Evolutionary conservation across 225 moss, liverwort and hornwort species (phyloP).

Genomic region (Pseudoscleropodium purum): DNA sequence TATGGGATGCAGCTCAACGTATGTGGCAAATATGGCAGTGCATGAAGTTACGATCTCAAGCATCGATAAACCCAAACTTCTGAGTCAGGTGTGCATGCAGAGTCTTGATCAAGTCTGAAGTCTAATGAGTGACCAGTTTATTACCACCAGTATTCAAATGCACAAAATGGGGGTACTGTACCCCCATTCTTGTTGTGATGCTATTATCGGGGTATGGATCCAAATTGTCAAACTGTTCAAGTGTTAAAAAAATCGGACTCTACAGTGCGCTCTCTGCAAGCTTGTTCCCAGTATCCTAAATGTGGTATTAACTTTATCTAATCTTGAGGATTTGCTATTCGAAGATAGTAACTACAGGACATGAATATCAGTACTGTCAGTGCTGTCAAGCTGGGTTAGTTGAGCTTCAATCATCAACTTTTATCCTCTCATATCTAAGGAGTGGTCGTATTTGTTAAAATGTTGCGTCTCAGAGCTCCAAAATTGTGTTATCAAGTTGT

Average conservation of each 20-base stretch:
- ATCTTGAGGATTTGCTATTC: neutral
- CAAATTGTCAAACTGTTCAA: neutral
- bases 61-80: slow-evolving; percentile 82
- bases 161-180: neutral
- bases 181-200: neutral
- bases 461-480: neutral
- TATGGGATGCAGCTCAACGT: slow-evolving; percentile 30
- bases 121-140: neutral
- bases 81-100: slow-evolving; percentile 57
- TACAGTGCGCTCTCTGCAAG: neutral
- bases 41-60: slow-evolving; percentile 88
- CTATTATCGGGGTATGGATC: neutral
- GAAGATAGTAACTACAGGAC: too few species aligned
- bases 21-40: slow-evolving; percentile 44
- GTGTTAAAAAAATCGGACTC: neutral
- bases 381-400: too few species aligned
- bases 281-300: neutral
- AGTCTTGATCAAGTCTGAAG: neutral
- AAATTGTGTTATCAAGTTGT: neutral
- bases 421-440: neutral
- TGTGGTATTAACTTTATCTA: neutral
- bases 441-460: neutral
- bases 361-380: neutral
- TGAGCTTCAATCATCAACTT: neutral
- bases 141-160: neutral